phyloP scores from a whole-genome alignment of 768 basidiomycete genomes.

The Lactarius pseudohatsudake region DNA sequence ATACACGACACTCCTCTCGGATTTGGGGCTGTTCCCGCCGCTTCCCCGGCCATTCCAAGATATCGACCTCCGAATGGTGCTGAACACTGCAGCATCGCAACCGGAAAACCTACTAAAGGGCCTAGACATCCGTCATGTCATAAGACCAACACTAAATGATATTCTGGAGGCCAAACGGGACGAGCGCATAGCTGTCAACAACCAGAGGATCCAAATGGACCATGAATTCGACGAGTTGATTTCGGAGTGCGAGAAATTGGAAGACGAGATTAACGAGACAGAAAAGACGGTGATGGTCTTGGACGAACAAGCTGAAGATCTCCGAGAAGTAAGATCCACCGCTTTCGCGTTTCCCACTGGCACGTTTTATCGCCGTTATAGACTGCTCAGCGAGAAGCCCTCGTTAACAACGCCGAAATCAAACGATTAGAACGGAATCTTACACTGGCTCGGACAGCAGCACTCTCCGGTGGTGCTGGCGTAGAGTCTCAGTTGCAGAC shows the following conservation, averaged over 20 bases:
- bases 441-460: constrained; percentile 71
- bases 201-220: constrained; percentile 76
- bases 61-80: constrained; percentile 74
- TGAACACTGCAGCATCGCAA: constrained; percentile 76
- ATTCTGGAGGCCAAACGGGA: constrained; percentile 72
- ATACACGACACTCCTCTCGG: constrained; percentile 73
- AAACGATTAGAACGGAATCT: constrained; percentile 68
- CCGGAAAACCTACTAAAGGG: constrained; percentile 67
- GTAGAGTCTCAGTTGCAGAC: constrained; percentile 77
- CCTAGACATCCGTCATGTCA: constrained; percentile 63
- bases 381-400: constrained; percentile 77
- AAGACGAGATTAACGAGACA: constrained; percentile 71
- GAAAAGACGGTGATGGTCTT: constrained; percentile 70
- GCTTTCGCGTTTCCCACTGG: not conserved
- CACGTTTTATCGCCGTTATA: constrained; percentile 33
- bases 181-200: constrained; percentile 69
- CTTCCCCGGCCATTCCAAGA: constrained; percentile 68
- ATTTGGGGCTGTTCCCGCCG: constrained; percentile 75
- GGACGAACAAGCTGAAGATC: constrained; percentile 75
- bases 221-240: constrained; percentile 79
- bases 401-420: constrained; percentile 64
- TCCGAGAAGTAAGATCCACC: constrained; percentile 64
- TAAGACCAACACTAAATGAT: constrained; percentile 74
- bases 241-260: constrained; percentile 76
- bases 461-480: constrained; percentile 77